Base-by-base conservation (phyloP, 805 yeast species). In the Dipodascopsis uninucleata region DNA sequence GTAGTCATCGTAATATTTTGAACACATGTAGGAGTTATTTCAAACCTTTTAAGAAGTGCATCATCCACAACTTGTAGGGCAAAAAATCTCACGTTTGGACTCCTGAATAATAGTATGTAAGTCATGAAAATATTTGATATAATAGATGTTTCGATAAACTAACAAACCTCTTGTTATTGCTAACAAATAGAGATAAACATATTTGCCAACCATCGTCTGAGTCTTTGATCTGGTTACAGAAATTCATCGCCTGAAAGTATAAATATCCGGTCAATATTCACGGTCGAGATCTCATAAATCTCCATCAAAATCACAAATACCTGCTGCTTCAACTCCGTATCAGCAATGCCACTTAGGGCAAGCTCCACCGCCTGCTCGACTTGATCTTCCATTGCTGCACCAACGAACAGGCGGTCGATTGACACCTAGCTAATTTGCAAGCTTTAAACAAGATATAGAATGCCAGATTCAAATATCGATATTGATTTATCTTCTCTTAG, bases 301-400 rank as follows among this genome's bases (percentile, higher is more conserved):
- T 31, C 4, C 28, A 14, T 28, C 22, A 9, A 23, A 14, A 23
- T 24, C n/a, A 10, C 28, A 14, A 14, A 14, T 44, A 63, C 82
- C 63, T 79, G 82, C 51, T 74, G 77, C 59, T 80, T 81, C 39
- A 86, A 68, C 31, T 61, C 69, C 12, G 72, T 67, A 61, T 83
- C 86, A 7, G 81, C 75, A 21, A 80, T 71, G 24, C 85, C 82
- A 62, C 79, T 78, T 42, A 84, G 75, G 5, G 95, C 96, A 52
- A 87, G 78, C 52, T 78, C 81, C 37, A 89, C 93, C 32, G 95
- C 96, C 67, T 86, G 93, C 63, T 78, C 86, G 58, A 89, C 82
- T 70, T 88, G 94, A 41, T 67, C 69, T 44, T 65, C 70, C 69
- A 64, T 64, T 28, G 45, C 37, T 12, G 28, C 36, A 28, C n/a